phyloP scores from a whole-genome alignment of 2,329 filamentous ascomycete genomes.

The Verticillium nubilum region DNA sequence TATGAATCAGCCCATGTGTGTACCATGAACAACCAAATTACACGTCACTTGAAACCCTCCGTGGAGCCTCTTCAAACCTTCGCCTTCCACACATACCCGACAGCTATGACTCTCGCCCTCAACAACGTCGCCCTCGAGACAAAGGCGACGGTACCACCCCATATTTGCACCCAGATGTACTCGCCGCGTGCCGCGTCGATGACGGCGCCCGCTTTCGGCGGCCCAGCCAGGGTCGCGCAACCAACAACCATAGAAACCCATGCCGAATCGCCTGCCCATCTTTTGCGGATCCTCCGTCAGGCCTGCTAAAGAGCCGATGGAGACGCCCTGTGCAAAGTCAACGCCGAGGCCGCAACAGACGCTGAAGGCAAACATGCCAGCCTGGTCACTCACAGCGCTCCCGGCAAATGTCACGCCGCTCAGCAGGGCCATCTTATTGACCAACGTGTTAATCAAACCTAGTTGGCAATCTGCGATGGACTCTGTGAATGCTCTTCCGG shows the following conservation, averaged over 20 bases:
- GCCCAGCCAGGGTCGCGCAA: slow-evolving; percentile 37
- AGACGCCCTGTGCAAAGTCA: slow-evolving; percentile 36
- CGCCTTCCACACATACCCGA: slow-evolving; percentile 26
- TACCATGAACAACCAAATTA: neutral
- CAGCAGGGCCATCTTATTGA: slow-evolving; percentile 38
- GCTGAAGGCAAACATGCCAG: slow-evolving; percentile 37
- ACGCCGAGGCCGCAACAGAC: slow-evolving; percentile 38
- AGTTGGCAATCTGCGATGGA: slow-evolving; percentile 45
- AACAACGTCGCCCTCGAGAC: slow-evolving; percentile 23
- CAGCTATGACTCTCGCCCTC: slow-evolving; percentile 26
- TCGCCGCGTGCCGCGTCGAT: slow-evolving; percentile 32
- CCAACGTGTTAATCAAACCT: slow-evolving; percentile 50
- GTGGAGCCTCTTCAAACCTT: slow-evolving; percentile 23
- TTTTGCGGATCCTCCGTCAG: slow-evolving; percentile 35
- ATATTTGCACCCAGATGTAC: slow-evolving; percentile 40
- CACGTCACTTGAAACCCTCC: neutral
- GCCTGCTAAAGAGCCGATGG: slow-evolving; percentile 33
- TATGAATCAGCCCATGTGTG: neutral
- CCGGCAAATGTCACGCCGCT: slow-evolving; percentile 48
- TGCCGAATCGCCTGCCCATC: slow-evolving; percentile 40
- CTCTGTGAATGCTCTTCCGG: slow-evolving; percentile 47
- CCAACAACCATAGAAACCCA: slow-evolving; percentile 36
- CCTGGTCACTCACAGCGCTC: slow-evolving; percentile 39
- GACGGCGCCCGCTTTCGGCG: slow-evolving; percentile 38
- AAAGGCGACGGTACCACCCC: slow-evolving; percentile 36